Evolutionary conservation across 495 filamentous ascomycete genomes (phyloP).

Genomic region (Penicillium cosmopolitanum): DNA sequence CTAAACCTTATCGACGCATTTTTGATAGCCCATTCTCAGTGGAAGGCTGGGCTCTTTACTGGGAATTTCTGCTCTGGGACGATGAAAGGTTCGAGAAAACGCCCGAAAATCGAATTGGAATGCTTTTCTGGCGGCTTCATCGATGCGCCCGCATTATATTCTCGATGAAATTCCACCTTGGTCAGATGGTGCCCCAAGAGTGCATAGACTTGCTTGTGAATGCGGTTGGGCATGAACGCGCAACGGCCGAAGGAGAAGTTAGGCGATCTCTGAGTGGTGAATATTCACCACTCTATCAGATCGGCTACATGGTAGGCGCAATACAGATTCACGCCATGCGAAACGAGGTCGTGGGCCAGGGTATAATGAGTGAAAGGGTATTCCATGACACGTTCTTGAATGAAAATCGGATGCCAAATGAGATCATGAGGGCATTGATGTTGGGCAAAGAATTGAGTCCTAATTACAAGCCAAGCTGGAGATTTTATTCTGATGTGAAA

Average conservation of each 20-base stretch:
- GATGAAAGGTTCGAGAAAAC: conserved; percentile 47
- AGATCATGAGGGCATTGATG: conserved; percentile 51
- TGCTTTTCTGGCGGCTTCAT: conserved; percentile 57
- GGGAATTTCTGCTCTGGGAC: conserved; percentile 46
- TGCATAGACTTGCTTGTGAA: conserved; percentile 49
- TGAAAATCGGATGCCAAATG: conserved; percentile 54
- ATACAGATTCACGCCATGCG: conserved; percentile 49
- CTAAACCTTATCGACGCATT: conserved; percentile 46
- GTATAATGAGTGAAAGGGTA: conserved; percentile 43
- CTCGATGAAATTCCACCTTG: conserved; percentile 54
- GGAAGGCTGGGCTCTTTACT: conserved; percentile 59
- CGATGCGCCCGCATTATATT: conserved; percentile 57
- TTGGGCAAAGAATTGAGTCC: conserved; percentile 8
- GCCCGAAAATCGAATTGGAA: conserved; percentile 51
- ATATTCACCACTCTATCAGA: conserved; percentile 55
- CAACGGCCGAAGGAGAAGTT: conserved; percentile 58
- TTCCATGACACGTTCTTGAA: conserved; percentile 53
- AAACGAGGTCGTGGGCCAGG: conserved; percentile 35
- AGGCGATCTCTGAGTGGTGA: conserved; percentile 49
- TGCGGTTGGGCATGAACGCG: conserved; percentile 54
- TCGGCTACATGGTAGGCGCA: conserved; percentile 56
- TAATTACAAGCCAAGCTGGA: conserved; percentile 19
- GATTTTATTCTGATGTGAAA: conserved; percentile 14
- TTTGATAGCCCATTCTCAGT: conserved; percentile 58
- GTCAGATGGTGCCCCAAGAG: conserved; percentile 45